Percentiles rank a stretch among this genome's conserved stretches.
Conservation (phyloP, 1,139 yeast genomes). For the Dujonia santamariae region DNA sequence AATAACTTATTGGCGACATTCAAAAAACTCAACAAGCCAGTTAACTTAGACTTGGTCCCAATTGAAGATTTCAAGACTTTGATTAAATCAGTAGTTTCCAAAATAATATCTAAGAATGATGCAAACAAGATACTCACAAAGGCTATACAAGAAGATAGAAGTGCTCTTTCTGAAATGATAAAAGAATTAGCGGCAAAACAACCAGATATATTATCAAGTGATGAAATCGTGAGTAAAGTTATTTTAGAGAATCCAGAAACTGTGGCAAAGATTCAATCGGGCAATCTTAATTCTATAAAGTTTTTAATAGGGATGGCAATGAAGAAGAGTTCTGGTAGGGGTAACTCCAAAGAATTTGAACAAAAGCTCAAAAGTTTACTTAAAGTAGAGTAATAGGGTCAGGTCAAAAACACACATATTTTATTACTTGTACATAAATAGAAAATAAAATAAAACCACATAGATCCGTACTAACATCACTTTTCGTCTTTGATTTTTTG, state of each 20-base stretch:
- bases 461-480: background rate
- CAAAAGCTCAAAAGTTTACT: conserved; percentile 34
- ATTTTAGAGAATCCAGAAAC: conserved; percentile 52
- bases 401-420: background rate
- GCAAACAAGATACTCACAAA: background rate
- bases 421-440: background rate
- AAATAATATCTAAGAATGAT: conserved; percentile 16
- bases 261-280: conserved; percentile 52
- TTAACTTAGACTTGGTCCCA: conserved; percentile 34
- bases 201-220: conserved; percentile 13
- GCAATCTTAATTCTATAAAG: conserved; percentile 66
- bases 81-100: conserved; percentile 19
- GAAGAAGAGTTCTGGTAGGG: conserved; percentile 70
- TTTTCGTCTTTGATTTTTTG: background rate
- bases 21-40: conserved; percentile 44
- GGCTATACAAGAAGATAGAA: background rate
- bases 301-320: conserved; percentile 83
- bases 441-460: background rate
- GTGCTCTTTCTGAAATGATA: background rate
- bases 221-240: conserved; percentile 50
- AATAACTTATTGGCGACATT: conserved; percentile 78
- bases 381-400: conserved; percentile 1
- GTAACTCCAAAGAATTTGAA: conserved; percentile 50
- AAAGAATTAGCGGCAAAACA: background rate
- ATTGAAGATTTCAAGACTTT: conserved; percentile 22